Evolutionary conservation across 1,139 yeast species (phyloP), one percentile per base, ranked within the genome.

Genomic region (Protomyces arabidopsidicola): DNA sequence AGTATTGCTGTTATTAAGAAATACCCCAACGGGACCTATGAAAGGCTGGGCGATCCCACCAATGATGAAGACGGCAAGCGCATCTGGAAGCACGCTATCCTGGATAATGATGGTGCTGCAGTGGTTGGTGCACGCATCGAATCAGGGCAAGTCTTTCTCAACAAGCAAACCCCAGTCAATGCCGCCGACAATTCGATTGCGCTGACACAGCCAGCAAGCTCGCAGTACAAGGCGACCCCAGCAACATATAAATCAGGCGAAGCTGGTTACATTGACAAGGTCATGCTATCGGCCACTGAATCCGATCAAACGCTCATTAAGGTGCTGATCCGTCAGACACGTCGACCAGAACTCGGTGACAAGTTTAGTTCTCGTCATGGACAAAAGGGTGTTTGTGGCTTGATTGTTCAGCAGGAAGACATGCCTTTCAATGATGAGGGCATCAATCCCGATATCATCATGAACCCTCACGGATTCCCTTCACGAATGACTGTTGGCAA

Each of bases 401-500:
- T 91, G 70, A 93, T 91, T 75, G 97, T 91, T 14, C 91, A 89
- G 72, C 97, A 91, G 73, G 97, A 90, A 74, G 98, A 93, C 73
- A 81, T 93, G 81, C 98, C 98, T 38, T 93, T 91, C 75, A 88
- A 86, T 73, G 97, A 91, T 71, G 82, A 85, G 67, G 98, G 98
- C 71, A 83, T 91, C 55, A 79, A 84, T 2, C 98, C 98, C 0
- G 98, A 93, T 77, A 90, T 93, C 69, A 93, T 93, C 72, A 93
- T 93, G 96, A 93, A 93, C 73, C 98, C 98, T 1, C 98, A 93
- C 74, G 98, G 97, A 78, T 93, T 93, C 85, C 98, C 98, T 69
- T 91, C 98, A 48, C 95, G 98, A 81, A 93, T 93, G 99, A 93
- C 99, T 56, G 98, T 93, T 31, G 99, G 98, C 67, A 93, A 93